Conservation (phyloP, 192 early-diverging fungal species). For the Coemansia sp. region DNA sequence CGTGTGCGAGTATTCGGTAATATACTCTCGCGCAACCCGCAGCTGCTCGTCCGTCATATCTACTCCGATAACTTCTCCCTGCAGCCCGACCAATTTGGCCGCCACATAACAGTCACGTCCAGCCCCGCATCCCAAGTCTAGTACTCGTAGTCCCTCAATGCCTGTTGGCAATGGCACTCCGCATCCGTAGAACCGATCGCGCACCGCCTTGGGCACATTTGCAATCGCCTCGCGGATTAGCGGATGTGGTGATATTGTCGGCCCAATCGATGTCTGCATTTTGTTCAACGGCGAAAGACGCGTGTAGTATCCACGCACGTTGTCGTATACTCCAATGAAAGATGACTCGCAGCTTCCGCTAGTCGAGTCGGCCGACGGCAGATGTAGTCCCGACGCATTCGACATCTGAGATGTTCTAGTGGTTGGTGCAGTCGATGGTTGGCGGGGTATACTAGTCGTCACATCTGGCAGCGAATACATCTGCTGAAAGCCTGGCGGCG, state of each 20-base stretch:
- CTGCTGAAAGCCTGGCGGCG: conserved; percentile 36
- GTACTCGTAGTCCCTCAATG: conserved; percentile 48
- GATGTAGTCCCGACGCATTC: neutral
- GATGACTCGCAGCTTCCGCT: conserved; percentile 14
- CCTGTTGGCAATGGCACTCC: conserved; percentile 49
- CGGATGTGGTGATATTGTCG: conserved; percentile 39
- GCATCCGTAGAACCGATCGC: conserved; percentile 52
- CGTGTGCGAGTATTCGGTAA: conserved; percentile 18
- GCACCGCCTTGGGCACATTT: conserved; percentile 36
- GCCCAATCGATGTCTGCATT: conserved; percentile 43
- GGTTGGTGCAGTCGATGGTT: conserved; percentile 5
- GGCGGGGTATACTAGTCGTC: neutral
- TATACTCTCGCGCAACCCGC: conserved; percentile 31
- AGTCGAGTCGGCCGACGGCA: no score
- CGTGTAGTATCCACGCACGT: conserved; percentile 54
- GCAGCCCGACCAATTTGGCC: conserved; percentile 43
- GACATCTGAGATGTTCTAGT: neutral
- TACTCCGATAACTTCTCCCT: conserved; percentile 47
- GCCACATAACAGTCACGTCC: conserved; percentile 56
- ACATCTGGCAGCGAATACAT: conserved; percentile 18
- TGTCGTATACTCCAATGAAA: conserved; percentile 46
- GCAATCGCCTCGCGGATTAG: conserved; percentile 39
- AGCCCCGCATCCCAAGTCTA: conserved; percentile 53
- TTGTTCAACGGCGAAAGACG: conserved; percentile 44
- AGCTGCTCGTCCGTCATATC: conserved; percentile 59